Base-by-base conservation (phyloP, 192 early-diverging fungal genomes). In the Ambispora gerdemannii region DNA sequence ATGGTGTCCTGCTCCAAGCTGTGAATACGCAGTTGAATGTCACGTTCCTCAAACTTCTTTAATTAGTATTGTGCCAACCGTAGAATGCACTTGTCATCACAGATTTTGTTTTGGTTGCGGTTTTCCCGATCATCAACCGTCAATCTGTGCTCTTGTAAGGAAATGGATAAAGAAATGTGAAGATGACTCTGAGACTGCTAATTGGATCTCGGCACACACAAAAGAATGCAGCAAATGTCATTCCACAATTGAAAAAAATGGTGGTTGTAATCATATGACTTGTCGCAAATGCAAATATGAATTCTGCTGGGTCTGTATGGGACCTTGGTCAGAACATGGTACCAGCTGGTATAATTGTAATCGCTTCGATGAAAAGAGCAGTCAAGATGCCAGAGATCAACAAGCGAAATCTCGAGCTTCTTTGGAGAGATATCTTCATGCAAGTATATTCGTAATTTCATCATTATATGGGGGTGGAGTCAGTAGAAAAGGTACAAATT, bases 201-300 rank as follows among this genome's bases (percentile, higher is more conserved):
- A 98, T 78, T 98, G 96, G 95, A 94, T 98, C 65, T 91, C 90
- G 38, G 94, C 88, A 22, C 86, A 94, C 79, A 94, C 92, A 34
- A 96, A 98, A 77, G 95, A 97, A 75, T 99, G 97, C 78, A 78
- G 90, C 35, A 94, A 95, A 78, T 99, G 97, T 81, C 83, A 87
- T 67, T 87, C 93, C 8, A 95, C 92, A 0, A 98, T 99, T 71
- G 97, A 99, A 78, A 99, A 99, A 84, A 99, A 99, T 77, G 97
- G 97, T 56, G 97, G 97, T 8, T 99, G 97, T 83, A 99, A 98
- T 79, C 97, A 99, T 74, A 99, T 99, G 97, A 96, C 94, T 0
- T 99, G 97, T 81, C 88, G 92, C 68, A 95, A 96, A 79, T 99
- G 97, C 78, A 88, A 89, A 76, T 86, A 97, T 78, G 95, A 99